Evolutionary conservation across 306 rosid species (phyloP).

Genomic region (Cucurbita ficifolia): DNA sequence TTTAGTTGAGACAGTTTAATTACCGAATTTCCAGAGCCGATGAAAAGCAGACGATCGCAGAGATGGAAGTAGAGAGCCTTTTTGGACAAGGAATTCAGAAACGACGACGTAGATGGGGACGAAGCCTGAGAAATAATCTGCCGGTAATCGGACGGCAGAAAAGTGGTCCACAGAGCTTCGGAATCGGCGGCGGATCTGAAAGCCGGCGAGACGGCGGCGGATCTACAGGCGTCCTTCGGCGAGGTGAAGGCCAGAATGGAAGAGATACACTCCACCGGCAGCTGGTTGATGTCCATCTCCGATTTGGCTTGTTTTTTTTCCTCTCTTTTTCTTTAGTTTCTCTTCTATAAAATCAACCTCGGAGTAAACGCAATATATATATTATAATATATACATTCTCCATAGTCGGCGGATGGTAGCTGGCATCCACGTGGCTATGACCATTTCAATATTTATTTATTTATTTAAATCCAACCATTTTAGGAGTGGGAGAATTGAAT

Average conservation of each 20-base stretch:
- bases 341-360: no score
- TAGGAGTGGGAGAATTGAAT: no score
- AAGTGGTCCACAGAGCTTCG: neutral
- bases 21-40: neutral
- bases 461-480: no score
- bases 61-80: neutral
- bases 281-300: neutral
- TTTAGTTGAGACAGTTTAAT: neutral
- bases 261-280: neutral
- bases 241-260: neutral
- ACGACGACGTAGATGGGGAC: neutral
- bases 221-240: constrained; percentile 5
- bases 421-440: no score
- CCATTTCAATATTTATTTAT: no score
- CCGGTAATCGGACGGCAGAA: constrained; percentile 8
- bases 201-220: neutral
- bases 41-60: neutral
- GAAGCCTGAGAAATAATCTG: constrained; percentile 7
- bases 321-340: neutral
- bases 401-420: no score
- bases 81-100: neutral
- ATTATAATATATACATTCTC: no score
- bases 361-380: no score
- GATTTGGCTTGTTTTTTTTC: neutral
- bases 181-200: constrained; percentile 8